Conservation (phyloP, 768 basidiomycete species). For the Lactarius pseudohatsudake region DNA sequence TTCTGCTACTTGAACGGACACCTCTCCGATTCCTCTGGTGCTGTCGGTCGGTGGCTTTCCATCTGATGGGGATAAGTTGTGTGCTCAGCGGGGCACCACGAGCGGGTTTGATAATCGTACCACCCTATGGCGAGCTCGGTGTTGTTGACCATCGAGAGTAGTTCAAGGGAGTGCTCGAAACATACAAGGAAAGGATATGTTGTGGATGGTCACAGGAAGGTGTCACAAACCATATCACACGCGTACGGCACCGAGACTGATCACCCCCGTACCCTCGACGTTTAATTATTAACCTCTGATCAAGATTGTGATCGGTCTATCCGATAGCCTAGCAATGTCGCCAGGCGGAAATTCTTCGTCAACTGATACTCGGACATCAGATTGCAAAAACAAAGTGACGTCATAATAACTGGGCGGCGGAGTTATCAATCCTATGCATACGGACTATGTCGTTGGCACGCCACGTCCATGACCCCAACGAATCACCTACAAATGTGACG, state of each 20-base stretch:
- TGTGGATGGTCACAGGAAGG: neutral
- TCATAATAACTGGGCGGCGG: conserved; percentile 3
- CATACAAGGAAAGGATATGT: neutral
- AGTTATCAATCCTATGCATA: neutral
- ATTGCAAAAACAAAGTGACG: conserved; percentile 5
- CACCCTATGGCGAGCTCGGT: conserved; percentile 9
- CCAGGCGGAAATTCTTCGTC: neutral
- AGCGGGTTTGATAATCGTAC: neutral
- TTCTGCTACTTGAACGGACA: no score
- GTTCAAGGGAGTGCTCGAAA: conserved; percentile 4
- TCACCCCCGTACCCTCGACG: neutral
- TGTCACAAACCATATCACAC: neutral
- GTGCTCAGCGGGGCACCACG: neutral
- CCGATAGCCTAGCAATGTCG: neutral
- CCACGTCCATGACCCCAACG: conserved; percentile 4
- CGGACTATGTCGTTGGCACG: neutral
- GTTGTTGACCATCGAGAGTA: conserved; percentile 7
- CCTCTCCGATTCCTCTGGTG: no score
- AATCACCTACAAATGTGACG: conserved; percentile 8
- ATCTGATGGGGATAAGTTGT: neutral
- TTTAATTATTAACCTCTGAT: neutral
- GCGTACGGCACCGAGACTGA: neutral
- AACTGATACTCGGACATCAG: neutral
- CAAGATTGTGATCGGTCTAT: neutral
- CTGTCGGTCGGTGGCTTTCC: conserved; percentile 13